These are phyloP conservation scores for Dittrichia graveolens DNA, from an alignment of 129 eudicot species.

Conservation along the genomic window DNA sequence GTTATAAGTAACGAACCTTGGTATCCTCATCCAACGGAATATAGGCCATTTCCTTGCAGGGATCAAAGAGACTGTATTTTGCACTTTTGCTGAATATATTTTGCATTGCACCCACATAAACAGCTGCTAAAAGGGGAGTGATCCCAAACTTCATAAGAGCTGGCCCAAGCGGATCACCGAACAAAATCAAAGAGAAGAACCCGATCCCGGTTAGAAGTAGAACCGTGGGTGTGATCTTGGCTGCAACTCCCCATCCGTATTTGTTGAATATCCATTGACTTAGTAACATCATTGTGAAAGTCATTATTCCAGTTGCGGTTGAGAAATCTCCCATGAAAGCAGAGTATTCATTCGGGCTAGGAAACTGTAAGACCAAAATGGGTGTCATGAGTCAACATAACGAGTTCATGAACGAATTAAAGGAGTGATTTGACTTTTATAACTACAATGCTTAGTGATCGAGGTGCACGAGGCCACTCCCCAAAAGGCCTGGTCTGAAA, in stretches of 20 bases:
- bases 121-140: slow-evolving; percentile 97
- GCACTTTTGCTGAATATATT: slow-evolving; percentile 99
- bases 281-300: slow-evolving; percentile 94
- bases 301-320: slow-evolving; percentile 95
- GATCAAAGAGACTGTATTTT: slow-evolving; percentile 95
- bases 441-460: neutral
- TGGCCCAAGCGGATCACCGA: slow-evolving; percentile 82
- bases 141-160: slow-evolving; percentile 72
- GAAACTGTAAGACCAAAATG: slow-evolving; percentile 58
- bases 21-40: slow-evolving; percentile 99
- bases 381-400: neutral
- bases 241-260: slow-evolving; percentile 99
- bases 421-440: neutral
- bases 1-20: slow-evolving; percentile 58
- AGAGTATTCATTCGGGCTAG: slow-evolving; percentile 95
- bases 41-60: slow-evolving; percentile 99
- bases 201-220: slow-evolving; percentile 89
- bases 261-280: slow-evolving; percentile 93
- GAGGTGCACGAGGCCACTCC: neutral
- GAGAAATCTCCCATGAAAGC: slow-evolving; percentile 99
- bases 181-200: slow-evolving; percentile 83
- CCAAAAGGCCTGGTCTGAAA: neutral
- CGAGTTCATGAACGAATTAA: neutral
- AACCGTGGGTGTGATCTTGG: slow-evolving; percentile 92
- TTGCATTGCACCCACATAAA: slow-evolving; percentile 96